Evolutionary conservation across 2,329 filamentous ascomycete species (phyloP).

Genomic region (Clonostachys sp.): DNA sequence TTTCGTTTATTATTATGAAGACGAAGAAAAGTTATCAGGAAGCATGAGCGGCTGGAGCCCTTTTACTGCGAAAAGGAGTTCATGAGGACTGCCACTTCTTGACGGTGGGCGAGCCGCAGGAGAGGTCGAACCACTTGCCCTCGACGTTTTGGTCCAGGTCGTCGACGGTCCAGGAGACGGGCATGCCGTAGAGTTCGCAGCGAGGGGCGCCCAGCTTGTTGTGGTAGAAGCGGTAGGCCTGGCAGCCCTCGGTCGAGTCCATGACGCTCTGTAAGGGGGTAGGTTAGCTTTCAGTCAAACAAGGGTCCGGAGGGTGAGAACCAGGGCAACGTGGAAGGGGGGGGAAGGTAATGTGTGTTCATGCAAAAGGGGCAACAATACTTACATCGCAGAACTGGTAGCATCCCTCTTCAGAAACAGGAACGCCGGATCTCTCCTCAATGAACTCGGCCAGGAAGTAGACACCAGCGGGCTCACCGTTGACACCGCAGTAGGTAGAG

Average conservation of each 20-base stretch:
- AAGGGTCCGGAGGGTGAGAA: no score
- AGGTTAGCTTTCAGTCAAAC: background rate
- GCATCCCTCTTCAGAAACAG: slow-evolving; percentile 31
- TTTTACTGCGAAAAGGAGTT: no score
- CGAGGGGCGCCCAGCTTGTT: slow-evolving; percentile 19
- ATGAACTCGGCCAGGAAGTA: slow-evolving; percentile 32
- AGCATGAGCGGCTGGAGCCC: no score
- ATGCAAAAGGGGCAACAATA: background rate
- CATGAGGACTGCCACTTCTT: slow-evolving; percentile 9
- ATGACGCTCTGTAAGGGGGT: slow-evolving; percentile 16
- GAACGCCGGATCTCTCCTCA: slow-evolving; percentile 21
- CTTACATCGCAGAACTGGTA: slow-evolving; percentile 34
- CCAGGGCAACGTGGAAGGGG: background rate
- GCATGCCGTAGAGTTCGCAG: slow-evolving; percentile 27
- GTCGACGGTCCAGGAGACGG: slow-evolving; percentile 18
- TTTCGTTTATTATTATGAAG: no score
- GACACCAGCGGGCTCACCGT: slow-evolving; percentile 23
- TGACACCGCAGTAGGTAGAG: slow-evolving; percentile 29
- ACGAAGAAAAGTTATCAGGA: no score
- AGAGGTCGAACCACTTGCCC: slow-evolving; percentile 27
- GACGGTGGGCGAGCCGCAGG: slow-evolving; percentile 24
- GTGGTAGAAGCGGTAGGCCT: slow-evolving; percentile 27
- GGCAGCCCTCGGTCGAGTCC: slow-evolving; percentile 21
- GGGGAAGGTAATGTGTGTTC: background rate
- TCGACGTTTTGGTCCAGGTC: slow-evolving; percentile 18